Base-by-base conservation (phyloP, 1,139 yeast genomes). In the Suhomyces panamericanus region DNA sequence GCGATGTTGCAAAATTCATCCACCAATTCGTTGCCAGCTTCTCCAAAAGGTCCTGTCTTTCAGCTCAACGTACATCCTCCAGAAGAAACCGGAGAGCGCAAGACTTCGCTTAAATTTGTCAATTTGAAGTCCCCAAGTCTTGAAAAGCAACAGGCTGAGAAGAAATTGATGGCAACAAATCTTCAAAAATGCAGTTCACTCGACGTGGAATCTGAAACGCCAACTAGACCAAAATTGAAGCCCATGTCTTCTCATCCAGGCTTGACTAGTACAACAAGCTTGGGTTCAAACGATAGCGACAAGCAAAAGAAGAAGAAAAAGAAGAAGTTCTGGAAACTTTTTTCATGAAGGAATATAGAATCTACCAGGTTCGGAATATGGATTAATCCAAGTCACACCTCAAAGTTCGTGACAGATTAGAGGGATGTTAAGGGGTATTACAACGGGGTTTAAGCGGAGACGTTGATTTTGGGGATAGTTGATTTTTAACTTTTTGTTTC, bases 201-300 rank as follows among this genome's bases (percentile, higher is more conserved):
- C 44, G 71, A 66, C 5, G 49, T 55, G n/a, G 69, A 58, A 12
- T 39, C 39, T 9, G n/a, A 27, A 5, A n/a, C 39, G 2, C 11
- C 36, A 6, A 22, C 16, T 7, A 34, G 57, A 13, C 57, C 58
- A 10, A 47, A 50, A 28, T 50, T 62, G 42, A 72, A 66, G 51
- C 75, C 77, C 1, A 53, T 61, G 28, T 69, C 67, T 47, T 70
- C 77, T 6, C 77, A 71, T 47, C 78, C 78, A 1, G 73, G 67
- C 44, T 56, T 70, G 29, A 62, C 44, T 4, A 41, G 44, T 22
- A 4, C 20, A 35, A 22, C 48, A 7, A 24, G 36, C 14, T 31
- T 47, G 34, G 42, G 34, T 9, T 27, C 57, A 9, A 29, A 38
- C 35, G 40, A 39, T 32, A 33, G 42, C 35, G 48, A 36, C 32